phyloP scores from a whole-genome alignment of 2,329 filamentous ascomycete genomes.

The Talaromyces funiculosus region DNA sequence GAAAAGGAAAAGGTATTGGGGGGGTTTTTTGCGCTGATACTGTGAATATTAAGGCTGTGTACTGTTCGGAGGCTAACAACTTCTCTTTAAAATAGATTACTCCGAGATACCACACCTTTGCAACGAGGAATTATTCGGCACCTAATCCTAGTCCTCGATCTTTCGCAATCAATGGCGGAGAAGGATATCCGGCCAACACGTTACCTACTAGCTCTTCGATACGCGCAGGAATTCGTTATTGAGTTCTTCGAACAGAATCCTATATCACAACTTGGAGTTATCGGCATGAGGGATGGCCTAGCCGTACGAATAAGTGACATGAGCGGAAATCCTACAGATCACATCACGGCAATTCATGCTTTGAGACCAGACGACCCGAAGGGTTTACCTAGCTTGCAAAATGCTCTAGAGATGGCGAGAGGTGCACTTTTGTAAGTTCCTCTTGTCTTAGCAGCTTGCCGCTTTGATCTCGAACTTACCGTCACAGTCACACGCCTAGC shows the following conservation, averaged over 20 bases:
- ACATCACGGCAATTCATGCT: slow-evolving; percentile 68
- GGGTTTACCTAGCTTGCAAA: slow-evolving; percentile 78
- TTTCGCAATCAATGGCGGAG: slow-evolving; percentile 89
- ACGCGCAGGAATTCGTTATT: slow-evolving; percentile 78
- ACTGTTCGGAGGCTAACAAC: neutral
- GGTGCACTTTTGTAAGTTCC: slow-evolving; percentile 71
- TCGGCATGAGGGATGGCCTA: slow-evolving; percentile 90
- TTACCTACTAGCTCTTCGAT: slow-evolving; percentile 74
- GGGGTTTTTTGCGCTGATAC: neutral
- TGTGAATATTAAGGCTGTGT: too few relatives aligned
- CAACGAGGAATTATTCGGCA: slow-evolving; percentile 98
- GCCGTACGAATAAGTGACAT: slow-evolving; percentile 82
- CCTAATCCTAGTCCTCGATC: slow-evolving; percentile 81
- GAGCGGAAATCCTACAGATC: slow-evolving; percentile 83
- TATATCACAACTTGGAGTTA: slow-evolving; percentile 86
- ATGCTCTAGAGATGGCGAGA: slow-evolving; percentile 90
- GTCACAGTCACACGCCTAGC: slow-evolving; percentile 71
- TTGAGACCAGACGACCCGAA: slow-evolving; percentile 63
- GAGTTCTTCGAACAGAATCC: slow-evolving; percentile 99
- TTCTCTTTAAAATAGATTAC: slow-evolving; percentile 54
- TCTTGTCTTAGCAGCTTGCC: neutral
- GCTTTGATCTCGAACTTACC: neutral
- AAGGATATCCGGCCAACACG: slow-evolving; percentile 89
- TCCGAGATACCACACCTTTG: slow-evolving; percentile 89
- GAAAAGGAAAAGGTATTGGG: slow-evolving; percentile 63